These are phyloP conservation scores for Boletales sp. DNA, from an alignment of 768 basidiomycete species.

Conservation along the genomic window DNA sequence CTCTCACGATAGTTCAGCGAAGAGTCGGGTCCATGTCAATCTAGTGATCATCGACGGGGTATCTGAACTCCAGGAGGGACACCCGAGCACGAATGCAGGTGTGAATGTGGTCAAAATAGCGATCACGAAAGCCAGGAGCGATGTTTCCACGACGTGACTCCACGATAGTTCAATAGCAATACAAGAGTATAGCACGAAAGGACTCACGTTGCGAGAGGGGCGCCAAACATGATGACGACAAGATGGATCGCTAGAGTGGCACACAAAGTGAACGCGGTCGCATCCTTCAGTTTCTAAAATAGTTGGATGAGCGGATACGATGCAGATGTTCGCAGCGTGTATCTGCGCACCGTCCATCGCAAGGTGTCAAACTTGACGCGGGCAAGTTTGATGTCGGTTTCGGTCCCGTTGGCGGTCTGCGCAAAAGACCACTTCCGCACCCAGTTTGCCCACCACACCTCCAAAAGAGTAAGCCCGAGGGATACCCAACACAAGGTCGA, in stretches of 20 bases:
- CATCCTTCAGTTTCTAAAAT: conserved; percentile 47
- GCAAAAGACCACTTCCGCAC: conserved; percentile 57
- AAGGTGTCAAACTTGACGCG: conserved; percentile 36
- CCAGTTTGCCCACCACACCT: conserved; percentile 73
- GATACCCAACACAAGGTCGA: conserved; percentile 57
- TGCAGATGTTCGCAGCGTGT: background rate
- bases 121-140: conserved; percentile 64
- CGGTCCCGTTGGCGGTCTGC: conserved; percentile 36
- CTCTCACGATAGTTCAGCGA: conserved; percentile 78
- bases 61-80: conserved; percentile 46
- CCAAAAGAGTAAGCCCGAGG: conserved; percentile 49
- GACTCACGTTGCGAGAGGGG: conserved; percentile 60
- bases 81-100: conserved; percentile 66
- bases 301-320: background rate
- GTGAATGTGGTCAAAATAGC: conserved; percentile 63
- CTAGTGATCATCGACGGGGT: conserved; percentile 49
- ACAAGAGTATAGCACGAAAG: background rate
- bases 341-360: conserved; percentile 38
- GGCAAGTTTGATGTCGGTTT: conserved; percentile 42
- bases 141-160: conserved; percentile 59
- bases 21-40: conserved; percentile 73
- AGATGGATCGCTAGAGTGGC: conserved; percentile 46
- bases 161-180: conserved; percentile 1
- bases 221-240: conserved; percentile 67
- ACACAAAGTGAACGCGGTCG: conserved; percentile 50